Percentiles rank a stretch among this genome's conserved stretches.
Conservation (phyloP, 192 early-diverging fungal species). For the Dimargaris cristalligena region DNA sequence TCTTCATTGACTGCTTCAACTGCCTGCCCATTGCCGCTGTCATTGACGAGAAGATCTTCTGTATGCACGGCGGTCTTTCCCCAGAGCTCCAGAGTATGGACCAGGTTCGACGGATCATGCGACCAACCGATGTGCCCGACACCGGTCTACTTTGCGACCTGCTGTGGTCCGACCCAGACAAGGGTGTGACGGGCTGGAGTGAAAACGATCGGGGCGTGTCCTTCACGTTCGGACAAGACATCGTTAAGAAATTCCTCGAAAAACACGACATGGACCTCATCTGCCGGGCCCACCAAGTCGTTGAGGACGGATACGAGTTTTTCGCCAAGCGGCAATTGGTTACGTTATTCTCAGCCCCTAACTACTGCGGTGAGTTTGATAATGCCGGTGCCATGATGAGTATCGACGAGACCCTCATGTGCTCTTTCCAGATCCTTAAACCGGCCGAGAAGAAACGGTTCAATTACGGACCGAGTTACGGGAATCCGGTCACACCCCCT, state of each 20-base stretch:
- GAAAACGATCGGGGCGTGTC: slow-evolving; percentile 94
- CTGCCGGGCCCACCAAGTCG: slow-evolving; percentile 95
- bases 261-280: slow-evolving; percentile 96
- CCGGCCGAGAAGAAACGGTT: slow-evolving; percentile 86
- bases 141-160: slow-evolving; percentile 91
- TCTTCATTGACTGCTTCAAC: slow-evolving; percentile 99
- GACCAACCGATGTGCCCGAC: slow-evolving; percentile 95
- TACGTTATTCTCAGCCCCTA: slow-evolving; percentile 92
- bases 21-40: slow-evolving; percentile 94
- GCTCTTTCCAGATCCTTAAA: slow-evolving; percentile 87
- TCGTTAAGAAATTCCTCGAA: slow-evolving; percentile 82
- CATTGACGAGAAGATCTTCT: slow-evolving; percentile 96
- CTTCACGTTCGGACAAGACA: slow-evolving; percentile 92
- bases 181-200: slow-evolving; percentile 87
- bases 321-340: slow-evolving; percentile 94
- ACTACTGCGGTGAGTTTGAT: slow-evolving; percentile 88
- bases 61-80: slow-evolving; percentile 95
- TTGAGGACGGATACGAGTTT: slow-evolving; percentile 98
- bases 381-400: slow-evolving; percentile 84
- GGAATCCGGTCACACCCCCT: slow-evolving; percentile 56
- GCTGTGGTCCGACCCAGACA: slow-evolving; percentile 96
- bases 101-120: slow-evolving; percentile 91
- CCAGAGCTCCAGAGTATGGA: slow-evolving; percentile 96
- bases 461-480: slow-evolving; percentile 48
- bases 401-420: slow-evolving; percentile 70